Conservation (phyloP, 441 rosid species). For the Populus trichocarpa region DNA sequence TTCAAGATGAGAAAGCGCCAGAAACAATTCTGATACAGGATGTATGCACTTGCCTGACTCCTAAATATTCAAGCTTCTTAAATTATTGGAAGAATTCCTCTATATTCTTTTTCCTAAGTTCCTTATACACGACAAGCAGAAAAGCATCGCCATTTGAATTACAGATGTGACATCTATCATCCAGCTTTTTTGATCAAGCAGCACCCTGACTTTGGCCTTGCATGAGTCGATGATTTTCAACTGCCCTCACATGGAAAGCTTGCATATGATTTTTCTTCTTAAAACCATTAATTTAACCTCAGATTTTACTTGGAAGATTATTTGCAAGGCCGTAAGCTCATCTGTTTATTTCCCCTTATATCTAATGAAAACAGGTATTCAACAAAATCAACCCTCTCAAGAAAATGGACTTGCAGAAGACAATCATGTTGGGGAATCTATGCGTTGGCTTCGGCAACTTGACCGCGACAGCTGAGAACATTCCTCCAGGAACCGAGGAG, state of each 20-base stretch:
- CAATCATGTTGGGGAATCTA: conserved; percentile 46
- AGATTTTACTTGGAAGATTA: neutral
- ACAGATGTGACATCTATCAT: neutral
- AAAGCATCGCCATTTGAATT: neutral
- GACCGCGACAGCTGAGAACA: conserved; percentile 50
- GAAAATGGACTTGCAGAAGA: conserved; percentile 30
- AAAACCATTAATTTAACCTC: neutral
- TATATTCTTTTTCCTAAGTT: neutral
- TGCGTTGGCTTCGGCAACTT: conserved; percentile 79
- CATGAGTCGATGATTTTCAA: neutral
- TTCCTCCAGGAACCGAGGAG: conserved; percentile 60
- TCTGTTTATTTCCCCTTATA: neutral
- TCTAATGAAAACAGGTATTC: conserved; percentile 29
- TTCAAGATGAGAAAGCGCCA: conserved; percentile 37
- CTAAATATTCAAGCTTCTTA: conserved; percentile 1
- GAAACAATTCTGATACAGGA: conserved; percentile 38
- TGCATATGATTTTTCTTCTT: neutral
- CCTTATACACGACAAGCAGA: neutral
- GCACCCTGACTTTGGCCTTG: neutral
- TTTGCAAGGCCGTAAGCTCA: neutral
- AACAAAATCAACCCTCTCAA: conserved; percentile 38
- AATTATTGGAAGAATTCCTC: neutral
- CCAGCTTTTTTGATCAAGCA: neutral
- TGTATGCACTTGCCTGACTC: conserved; percentile 31
- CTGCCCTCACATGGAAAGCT: neutral